Evolutionary conservation across 148 eudicot species (phyloP).

Genomic region (Heliosperma pusillum): DNA sequence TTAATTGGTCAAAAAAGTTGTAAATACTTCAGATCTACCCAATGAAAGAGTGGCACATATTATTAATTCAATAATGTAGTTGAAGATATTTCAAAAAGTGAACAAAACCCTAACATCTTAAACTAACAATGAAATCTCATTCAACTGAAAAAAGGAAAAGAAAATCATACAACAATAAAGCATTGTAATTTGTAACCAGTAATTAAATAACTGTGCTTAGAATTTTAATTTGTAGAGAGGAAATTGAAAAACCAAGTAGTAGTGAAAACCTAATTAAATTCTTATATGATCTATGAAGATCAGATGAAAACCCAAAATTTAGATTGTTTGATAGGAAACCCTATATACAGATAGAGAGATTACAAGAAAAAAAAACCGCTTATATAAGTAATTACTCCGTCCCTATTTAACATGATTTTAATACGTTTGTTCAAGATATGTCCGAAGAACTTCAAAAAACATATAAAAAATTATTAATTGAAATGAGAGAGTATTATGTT

Average conservation of each 20-base stretch:
- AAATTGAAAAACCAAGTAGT: no score
- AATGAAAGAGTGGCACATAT: not conserved
- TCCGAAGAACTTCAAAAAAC: no score
- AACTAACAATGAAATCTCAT: not conserved
- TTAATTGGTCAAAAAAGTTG: not conserved
- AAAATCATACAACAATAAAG: not conserved
- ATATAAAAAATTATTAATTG: no score
- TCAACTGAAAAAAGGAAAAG: not conserved
- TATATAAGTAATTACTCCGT: no score
- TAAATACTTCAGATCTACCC: constrained; percentile 19
- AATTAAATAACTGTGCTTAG: no score
- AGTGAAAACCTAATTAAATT: no score
- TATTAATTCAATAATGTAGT: not conserved
- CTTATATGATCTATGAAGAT: no score
- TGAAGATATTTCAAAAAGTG: not conserved
- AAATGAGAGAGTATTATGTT: no score
- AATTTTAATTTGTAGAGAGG: no score
- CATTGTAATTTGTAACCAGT: no score
- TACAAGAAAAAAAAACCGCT: not conserved
- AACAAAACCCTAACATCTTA: constrained; percentile 24
- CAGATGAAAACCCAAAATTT: not conserved
- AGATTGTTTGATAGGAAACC: constrained; percentile 12
- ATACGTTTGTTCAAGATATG: no score
- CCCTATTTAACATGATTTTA: no score
- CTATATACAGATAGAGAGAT: not conserved